A percentile compares a stretch with the other conserved stretches of the same genome.
phyloP scores from a whole-genome alignment of 352 stramenopile genomes.

The Globisporangium iwayamae region DNA sequence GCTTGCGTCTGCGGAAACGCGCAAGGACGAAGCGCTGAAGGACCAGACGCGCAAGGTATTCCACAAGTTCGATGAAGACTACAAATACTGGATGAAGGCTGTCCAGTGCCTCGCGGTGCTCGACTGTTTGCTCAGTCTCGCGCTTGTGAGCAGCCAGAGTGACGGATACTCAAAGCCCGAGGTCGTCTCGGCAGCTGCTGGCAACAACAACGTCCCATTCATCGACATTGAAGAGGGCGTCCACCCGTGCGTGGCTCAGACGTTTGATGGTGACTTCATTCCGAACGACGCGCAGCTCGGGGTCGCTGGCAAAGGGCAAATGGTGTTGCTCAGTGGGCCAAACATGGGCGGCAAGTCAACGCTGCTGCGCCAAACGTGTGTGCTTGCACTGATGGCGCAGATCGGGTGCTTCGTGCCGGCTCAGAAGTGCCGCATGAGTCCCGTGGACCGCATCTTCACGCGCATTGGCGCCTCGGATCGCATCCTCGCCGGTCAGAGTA shows the following conservation, averaged over 20 bases:
- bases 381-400: constrained; percentile 97
- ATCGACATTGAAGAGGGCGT: constrained; percentile 92
- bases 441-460: constrained; percentile 99
- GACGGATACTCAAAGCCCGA: constrained; percentile 91
- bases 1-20: constrained; percentile 74
- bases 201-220: constrained; percentile 57
- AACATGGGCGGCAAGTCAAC: constrained; percentile 99
- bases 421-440: constrained; percentile 90
- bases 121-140: constrained; percentile 95
- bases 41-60: constrained; percentile 93
- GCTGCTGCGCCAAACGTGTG: constrained; percentile 96
- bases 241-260: constrained; percentile 92
- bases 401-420: constrained; percentile 99
- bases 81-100: constrained; percentile 92
- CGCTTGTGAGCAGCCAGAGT: constrained; percentile 90
- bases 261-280: constrained; percentile 92
- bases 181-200: constrained; percentile 72
- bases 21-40: constrained; percentile 78
- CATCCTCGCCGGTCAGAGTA: constrained; percentile 98
- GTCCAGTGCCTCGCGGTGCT: constrained; percentile 92
- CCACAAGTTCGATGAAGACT: constrained; percentile 95
- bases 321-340: constrained; percentile 95
- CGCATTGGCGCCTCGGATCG: constrained; percentile 98
- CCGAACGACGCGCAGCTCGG: constrained; percentile 95
- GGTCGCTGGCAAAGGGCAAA: constrained; percentile 46